Conservation (phyloP, 2,329 filamentous ascomycete genomes). For the Colletotrichum godetiae region DNA sequence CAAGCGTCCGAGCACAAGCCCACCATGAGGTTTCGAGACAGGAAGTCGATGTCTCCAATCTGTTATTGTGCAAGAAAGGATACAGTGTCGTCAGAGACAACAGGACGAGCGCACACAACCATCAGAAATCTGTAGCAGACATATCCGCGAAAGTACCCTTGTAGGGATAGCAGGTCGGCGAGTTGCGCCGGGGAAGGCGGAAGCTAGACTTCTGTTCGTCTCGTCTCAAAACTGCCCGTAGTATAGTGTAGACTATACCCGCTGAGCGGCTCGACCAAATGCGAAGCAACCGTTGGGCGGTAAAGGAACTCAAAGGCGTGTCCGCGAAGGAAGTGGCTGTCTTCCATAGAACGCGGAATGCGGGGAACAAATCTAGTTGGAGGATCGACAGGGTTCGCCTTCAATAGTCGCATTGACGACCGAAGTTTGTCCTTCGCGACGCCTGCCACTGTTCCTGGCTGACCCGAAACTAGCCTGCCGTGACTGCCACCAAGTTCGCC, state of each 20-base stretch:
- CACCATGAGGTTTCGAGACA: conserved; percentile 10
- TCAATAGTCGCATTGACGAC: conserved; percentile 21
- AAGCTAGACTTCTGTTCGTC: conserved; percentile 18
- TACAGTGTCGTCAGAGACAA: not conserved
- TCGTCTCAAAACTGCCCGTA: conserved; percentile 12
- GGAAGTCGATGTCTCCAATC: not conserved
- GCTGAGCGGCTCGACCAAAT: not conserved
- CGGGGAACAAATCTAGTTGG: conserved; percentile 20
- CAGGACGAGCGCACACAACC: not conserved
- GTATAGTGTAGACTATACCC: too few relatives aligned
- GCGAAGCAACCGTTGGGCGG: not conserved
- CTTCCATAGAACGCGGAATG: conserved; percentile 3
- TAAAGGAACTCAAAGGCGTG: not conserved
- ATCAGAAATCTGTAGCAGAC: not conserved
- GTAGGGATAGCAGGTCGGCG: not conserved
- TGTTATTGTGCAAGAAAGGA: not conserved
- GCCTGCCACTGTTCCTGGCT: not conserved
- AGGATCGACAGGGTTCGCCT: conserved; percentile 25
- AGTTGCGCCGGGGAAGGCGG: not conserved
- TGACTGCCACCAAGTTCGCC: not conserved
- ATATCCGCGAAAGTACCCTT: not conserved
- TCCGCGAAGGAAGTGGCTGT: not conserved
- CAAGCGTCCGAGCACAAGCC: conserved; percentile 10
- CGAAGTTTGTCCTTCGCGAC: conserved; percentile 13
- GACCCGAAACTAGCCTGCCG: conserved; percentile 10